Conservation (phyloP, 371 early-diverging fungal genomes). For the Mucor indicus region DNA sequence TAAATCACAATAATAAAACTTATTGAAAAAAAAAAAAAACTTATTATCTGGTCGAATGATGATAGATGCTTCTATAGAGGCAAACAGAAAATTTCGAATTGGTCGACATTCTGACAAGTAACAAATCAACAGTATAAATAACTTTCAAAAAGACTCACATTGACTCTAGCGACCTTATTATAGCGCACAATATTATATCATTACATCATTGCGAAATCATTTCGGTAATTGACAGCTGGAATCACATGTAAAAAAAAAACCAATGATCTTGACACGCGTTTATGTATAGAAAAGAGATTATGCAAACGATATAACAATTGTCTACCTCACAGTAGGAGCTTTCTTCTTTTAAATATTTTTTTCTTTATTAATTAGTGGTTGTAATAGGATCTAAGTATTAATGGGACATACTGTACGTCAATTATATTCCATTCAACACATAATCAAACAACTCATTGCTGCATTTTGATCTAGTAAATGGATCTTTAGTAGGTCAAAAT, state of each 20-base stretch:
- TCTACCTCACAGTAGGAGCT: slow-evolving; percentile 8
- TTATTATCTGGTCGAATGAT: too few species aligned
- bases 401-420: slow-evolving; percentile 12
- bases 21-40: too few species aligned
- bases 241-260: background rate
- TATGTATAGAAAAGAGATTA: background rate
- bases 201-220: background rate
- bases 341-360: too few species aligned
- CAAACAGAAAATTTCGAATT: too few species aligned
- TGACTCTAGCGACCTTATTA: background rate
- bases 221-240: background rate
- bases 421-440: too few species aligned
- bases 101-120: too few species aligned
- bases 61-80: too few species aligned
- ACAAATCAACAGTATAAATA: too few species aligned
- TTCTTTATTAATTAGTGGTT: too few species aligned
- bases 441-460: too few species aligned
- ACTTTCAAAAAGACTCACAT: too few species aligned
- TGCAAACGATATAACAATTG: background rate
- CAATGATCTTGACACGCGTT: background rate
- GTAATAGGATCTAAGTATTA: slow-evolving; percentile 5
- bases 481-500: background rate
- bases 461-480: slow-evolving; percentile 7
- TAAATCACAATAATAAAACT: too few species aligned
- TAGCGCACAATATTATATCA: background rate